A percentile compares a stretch with the other conserved stretches of the same genome.
Conservation (phyloP, 78 protist species). For the Thecamonas trahens region DNA sequence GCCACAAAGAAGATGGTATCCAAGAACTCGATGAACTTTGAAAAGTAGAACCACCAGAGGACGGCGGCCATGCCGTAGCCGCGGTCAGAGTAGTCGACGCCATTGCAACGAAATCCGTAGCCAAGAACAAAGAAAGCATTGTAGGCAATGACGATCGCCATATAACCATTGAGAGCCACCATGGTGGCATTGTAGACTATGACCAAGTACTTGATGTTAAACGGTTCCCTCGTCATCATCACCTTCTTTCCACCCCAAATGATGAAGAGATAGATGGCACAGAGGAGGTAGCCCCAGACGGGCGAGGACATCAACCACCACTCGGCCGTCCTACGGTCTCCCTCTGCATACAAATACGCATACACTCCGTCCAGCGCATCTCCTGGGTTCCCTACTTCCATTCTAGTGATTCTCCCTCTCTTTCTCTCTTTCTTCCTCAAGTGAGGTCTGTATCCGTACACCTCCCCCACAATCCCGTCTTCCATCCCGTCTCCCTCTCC, state of each 20-base stretch:
- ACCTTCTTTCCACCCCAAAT: neutral
- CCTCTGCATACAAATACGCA: neutral
- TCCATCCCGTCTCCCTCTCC: no score
- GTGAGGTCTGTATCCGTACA: no score
- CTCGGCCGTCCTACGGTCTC: neutral
- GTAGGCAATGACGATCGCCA: neutral
- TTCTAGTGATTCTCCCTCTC: neutral
- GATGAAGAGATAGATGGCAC: neutral
- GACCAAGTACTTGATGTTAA: neutral
- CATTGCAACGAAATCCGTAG: neutral
- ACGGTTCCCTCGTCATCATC: neutral
- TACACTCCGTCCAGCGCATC: neutral
- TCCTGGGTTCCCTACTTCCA: neutral
- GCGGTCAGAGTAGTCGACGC: neutral
- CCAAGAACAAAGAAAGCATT: neutral
- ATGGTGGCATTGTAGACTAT: neutral
- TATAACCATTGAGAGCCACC: neutral
- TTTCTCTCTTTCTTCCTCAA: neutral
- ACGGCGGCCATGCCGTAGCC: neutral
- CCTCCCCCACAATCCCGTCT: no score
- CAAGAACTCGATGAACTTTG: neutral
- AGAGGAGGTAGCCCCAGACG: neutral
- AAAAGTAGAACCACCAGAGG: neutral
- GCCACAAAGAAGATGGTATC: neutral
- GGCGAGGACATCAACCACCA: neutral